Conservation (phyloP, 2,329 filamentous ascomycete species). For the Pseudogymnoascus sp. region DNA sequence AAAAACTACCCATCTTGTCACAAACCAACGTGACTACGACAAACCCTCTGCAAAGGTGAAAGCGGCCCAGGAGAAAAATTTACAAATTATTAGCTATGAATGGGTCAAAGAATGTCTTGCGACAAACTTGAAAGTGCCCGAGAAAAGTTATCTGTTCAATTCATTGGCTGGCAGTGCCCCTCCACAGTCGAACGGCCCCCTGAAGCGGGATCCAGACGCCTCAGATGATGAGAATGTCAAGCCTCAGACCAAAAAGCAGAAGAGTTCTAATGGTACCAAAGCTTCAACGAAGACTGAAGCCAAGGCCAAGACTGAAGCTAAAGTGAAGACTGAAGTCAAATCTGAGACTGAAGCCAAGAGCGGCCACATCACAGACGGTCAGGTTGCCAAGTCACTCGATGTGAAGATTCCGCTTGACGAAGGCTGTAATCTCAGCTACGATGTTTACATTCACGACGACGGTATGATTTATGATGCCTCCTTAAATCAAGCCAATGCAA, state of each 20-base stretch:
- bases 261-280: conserved; percentile 23
- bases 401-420: conserved; percentile 45
- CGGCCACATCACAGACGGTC: conserved; percentile 32
- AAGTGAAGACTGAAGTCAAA: conserved; percentile 9
- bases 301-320: conserved; percentile 18
- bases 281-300: conserved; percentile 20
- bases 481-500: conserved; percentile 68
- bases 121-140: conserved; percentile 32
- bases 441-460: conserved; percentile 57
- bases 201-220: conserved; percentile 17
- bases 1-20: conserved; percentile 48
- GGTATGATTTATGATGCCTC: conserved; percentile 70
- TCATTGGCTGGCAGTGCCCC: conserved; percentile 11
- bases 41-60: conserved; percentile 40
- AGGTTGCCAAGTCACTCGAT: conserved; percentile 40
- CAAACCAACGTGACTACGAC: conserved; percentile 44
- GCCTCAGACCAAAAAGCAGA: conserved; percentile 26
- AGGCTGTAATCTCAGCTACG: conserved; percentile 29
- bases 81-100: conserved; percentile 49
- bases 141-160: conserved; percentile 26
- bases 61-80: conserved; percentile 33
- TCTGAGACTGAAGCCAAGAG: conserved; percentile 13
- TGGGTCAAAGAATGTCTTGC: conserved; percentile 55
- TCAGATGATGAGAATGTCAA: conserved; percentile 24
- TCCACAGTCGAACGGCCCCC: conserved; percentile 14